Conservation (phyloP, 805 yeast species). For the Lipomyces spencermartinsiae region DNA sequence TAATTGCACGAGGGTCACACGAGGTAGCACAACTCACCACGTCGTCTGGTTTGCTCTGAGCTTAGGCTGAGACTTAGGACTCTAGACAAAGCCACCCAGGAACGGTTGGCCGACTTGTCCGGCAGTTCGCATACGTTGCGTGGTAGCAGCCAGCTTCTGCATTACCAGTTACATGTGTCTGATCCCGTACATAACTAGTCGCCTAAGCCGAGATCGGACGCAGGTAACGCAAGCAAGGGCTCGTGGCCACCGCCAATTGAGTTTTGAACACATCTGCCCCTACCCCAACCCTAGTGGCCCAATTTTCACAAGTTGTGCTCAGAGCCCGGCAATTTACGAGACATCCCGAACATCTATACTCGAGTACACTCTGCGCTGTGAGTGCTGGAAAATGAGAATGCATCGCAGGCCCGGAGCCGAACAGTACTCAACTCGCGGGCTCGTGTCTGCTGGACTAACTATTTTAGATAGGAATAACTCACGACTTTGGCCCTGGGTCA, state of each 20-base stretch:
- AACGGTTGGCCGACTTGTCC: neutral
- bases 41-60: neutral
- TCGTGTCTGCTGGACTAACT: neutral
- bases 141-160: neutral
- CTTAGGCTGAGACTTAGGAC: neutral
- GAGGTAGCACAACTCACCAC: neutral
- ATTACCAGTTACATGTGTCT: too few species aligned
- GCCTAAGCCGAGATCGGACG: neutral
- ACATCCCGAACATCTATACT: too few species aligned
- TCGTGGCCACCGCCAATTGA: neutral
- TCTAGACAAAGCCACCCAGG: neutral
- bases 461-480: too few species aligned
- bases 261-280: neutral
- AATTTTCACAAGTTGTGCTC: neutral
- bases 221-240: constrained; percentile 3
- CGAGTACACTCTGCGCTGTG: neutral
- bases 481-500: too few species aligned
- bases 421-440: neutral
- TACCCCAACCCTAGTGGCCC: neutral
- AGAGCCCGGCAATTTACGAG: neutral
- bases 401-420: neutral
- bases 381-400: neutral
- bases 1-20: neutral
- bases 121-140: too few species aligned
- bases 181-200: neutral